These are phyloP conservation scores for Pichia terricola DNA, from an alignment of 1,139 yeast genomes.

Conservation along the genomic window DNA sequence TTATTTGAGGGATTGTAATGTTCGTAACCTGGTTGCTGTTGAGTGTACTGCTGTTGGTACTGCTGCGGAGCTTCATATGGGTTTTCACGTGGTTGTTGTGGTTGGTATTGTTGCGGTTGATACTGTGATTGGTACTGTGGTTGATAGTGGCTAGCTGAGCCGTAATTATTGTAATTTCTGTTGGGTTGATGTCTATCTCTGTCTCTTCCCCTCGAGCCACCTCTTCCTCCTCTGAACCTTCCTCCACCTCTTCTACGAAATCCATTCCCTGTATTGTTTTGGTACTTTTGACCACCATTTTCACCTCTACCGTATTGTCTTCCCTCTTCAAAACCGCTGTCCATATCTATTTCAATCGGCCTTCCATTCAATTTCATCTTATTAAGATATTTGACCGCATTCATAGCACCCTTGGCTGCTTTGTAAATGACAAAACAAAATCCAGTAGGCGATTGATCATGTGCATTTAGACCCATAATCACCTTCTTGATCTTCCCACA, in stretches of 20 bases:
- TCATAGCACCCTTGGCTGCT: slow-evolving; percentile 58
- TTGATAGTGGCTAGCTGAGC: not conserved
- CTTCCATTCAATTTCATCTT: slow-evolving; percentile 79
- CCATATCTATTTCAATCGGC: slow-evolving; percentile 72
- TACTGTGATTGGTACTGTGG: too few species aligned
- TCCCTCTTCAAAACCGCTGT: slow-evolving; percentile 91
- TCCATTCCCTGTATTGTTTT: not conserved
- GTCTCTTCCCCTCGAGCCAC: not conserved
- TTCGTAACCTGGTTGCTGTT: too few species aligned
- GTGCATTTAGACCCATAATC: slow-evolving; percentile 89
- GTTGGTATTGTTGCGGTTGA: too few species aligned
- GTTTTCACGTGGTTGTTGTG: too few species aligned
- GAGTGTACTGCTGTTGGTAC: not conserved
- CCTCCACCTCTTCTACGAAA: not conserved
- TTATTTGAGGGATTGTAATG: too few species aligned
- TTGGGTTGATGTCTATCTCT: not conserved
- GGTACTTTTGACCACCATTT: slow-evolving; percentile 67
- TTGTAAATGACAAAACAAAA: slow-evolving; percentile 83
- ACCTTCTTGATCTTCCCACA: slow-evolving; percentile 71
- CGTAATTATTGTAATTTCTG: not conserved
- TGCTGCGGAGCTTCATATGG: not conserved
- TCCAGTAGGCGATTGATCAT: slow-evolving; percentile 87
- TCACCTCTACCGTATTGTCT: slow-evolving; percentile 90
- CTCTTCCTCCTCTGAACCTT: not conserved
- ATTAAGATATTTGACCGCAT: slow-evolving; percentile 72